phyloP scores from a whole-genome alignment of 768 basidiomycete genomes.

The Kwoniella botswanensis region DNA sequence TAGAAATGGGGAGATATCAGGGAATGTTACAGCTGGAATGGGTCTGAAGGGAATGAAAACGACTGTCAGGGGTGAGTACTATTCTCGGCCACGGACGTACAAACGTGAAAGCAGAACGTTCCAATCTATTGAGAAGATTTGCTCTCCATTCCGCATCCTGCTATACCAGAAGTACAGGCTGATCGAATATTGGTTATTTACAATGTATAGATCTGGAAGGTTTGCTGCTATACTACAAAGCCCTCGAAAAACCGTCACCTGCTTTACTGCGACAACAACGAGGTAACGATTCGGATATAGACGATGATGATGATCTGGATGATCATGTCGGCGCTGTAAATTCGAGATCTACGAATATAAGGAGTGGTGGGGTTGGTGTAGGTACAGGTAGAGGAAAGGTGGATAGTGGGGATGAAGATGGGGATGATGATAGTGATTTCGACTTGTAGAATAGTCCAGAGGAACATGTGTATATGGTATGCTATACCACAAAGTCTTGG shows the following conservation, averaged over 20 bases:
- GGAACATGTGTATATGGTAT: background rate
- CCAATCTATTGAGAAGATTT: too few relatives aligned
- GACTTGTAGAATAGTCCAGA: conserved; percentile 62
- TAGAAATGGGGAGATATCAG: conserved; percentile 84
- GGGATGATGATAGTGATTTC: conserved; percentile 72
- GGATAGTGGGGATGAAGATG: conserved; percentile 60
- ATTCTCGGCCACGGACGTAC: conserved; percentile 1
- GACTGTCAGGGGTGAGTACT: conserved; percentile 70
- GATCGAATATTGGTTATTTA: too few relatives aligned
- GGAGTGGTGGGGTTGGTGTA: conserved; percentile 56
- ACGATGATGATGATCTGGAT: conserved; percentile 59
- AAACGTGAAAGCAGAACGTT: too few relatives aligned
- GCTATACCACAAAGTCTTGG: too few relatives aligned
- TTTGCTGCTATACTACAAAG: conserved; percentile 65
- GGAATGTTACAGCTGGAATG: conserved; percentile 78
- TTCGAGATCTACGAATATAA: conserved; percentile 32
- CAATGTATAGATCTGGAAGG: conserved; percentile 62
- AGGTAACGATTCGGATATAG: conserved; percentile 51
- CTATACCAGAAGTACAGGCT: too few relatives aligned
- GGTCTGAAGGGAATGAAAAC: conserved; percentile 64
- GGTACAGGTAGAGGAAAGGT: conserved; percentile 55
- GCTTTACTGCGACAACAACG: conserved; percentile 40
- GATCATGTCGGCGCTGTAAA: conserved; percentile 63
- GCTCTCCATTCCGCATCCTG: too few relatives aligned
- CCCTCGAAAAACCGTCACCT: conserved; percentile 63